Evolutionary conservation across 306 rosid genomes (phyloP), one percentile per base, ranked within the genome.

Genomic region (Begonia peltatifolia): DNA sequence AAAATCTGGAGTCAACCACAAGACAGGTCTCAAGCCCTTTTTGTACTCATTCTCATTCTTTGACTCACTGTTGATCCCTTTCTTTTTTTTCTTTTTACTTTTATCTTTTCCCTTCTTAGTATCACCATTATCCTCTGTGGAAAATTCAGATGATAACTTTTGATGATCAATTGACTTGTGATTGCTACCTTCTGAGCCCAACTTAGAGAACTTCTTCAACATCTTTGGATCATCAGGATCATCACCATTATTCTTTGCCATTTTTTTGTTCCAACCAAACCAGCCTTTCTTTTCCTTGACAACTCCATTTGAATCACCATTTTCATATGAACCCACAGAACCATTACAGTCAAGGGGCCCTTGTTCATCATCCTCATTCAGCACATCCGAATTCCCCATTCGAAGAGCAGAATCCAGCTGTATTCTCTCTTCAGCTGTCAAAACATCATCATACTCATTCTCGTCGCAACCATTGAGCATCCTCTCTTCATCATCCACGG

Each of bases 1-100:
- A 68, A 86, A 92, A 73, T 92, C 99, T 0, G 88, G 93, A 25
- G 99, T 92, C 77, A 92, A 67, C 99, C 99, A 92, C 76, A 92
- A 75, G 20, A 87, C 94, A 58, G 99, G 99, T 79, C 96, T 81
- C 77, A 92, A 64, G 60, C 99, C 99, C 64, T 92, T 92, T 76
- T 92, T 92, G 70, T 92, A 92, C 59, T 92, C 99, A 2, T 96
- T 87, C 74, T 87, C 99, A 48, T 64, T 80, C 89, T 92, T 92
- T 49, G 84, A 6, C 52, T 92, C 96, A 42, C 54, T 68, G 16
- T 69, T 41, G 56, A 35, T 56, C 30, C 74, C 94, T 72, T 87
- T 92, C 76, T 92, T 84, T 69, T 90, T 92, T 76, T 86, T 92
- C 71, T 60, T 92, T 56, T 48, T 68, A 58, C 11, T 71, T 75